Evolutionary conservation across 371 early-diverging fungal genomes (phyloP), one percentile per base, ranked within the genome.

Genomic region (Synchytrium microbalum): DNA sequence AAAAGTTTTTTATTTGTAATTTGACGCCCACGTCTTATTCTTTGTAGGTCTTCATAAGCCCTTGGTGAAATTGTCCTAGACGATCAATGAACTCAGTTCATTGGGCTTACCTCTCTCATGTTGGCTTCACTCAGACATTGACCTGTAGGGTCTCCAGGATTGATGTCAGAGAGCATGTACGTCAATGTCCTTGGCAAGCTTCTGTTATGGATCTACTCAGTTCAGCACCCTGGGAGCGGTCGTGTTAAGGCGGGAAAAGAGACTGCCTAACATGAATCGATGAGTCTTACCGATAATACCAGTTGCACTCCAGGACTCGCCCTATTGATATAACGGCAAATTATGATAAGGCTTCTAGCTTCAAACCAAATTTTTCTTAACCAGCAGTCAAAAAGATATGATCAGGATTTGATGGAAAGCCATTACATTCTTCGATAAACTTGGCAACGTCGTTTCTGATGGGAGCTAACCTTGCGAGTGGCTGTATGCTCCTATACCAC

Each of bases 91-190:
- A n/a, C n/a, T n/a, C n/a, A n/a, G n/a, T n/a, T n/a, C n/a, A n/a
- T n/a, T n/a, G n/a, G n/a, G n/a, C 33, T 31, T 33, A 72, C 69
- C 61, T 91, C 90, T 10, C 79, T 75, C 83, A 98, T 94, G 71
- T 92, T 91, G 32, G 83, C 82, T 65, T 83, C 84, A 1, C 79
- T 70, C 32, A 98, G 79, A 64, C 89, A 89, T 70, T 92, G 91
- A 58, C 98, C 98, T 8, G 96, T 95, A 2, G 98, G 98, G 81
- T 98, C 96, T 46, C 97, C 98, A 23, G 98, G 98, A 73, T 98
- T 98, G 75, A 98, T 96, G 59, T 96, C 91, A 62, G 25, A 98
- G 75, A 0, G 96, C 96, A 55, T 94, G 89, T 1, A 95, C 93
- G 59, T 98, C 92, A 19, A 85, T 69, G 29, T 90, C 92, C 3